Percentiles rank a stretch among this genome's conserved stretches.
phyloP scores from a whole-genome alignment of 1,139 yeast genomes.

The Magnusiomyces suaveolens region DNA sequence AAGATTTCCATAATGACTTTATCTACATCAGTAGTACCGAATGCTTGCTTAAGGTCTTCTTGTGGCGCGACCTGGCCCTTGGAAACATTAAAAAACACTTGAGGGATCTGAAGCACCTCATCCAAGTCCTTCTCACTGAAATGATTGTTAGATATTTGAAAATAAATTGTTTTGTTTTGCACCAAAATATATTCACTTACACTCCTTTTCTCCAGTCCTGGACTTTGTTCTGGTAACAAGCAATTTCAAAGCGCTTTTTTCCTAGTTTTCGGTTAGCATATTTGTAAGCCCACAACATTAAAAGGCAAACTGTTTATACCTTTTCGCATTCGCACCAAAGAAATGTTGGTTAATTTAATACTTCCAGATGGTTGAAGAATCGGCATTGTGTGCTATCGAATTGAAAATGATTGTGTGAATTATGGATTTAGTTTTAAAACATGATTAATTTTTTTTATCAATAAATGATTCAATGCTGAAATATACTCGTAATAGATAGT shows the following conservation, averaged over 20 bases:
- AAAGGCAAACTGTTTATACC: constrained; percentile 32
- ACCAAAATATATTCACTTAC: constrained; percentile 25
- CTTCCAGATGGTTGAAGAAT: constrained; percentile 85
- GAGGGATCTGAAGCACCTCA: constrained; percentile 94
- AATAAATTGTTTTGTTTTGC: not conserved
- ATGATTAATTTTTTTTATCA: not conserved
- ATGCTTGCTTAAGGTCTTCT: constrained; percentile 66
- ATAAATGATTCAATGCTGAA: not conserved
- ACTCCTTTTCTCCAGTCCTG: constrained; percentile 87
- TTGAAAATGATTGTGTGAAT: not conserved
- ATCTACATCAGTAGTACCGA: constrained; percentile 69
- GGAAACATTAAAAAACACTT: constrained; percentile 83
- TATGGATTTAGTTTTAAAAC: not conserved
- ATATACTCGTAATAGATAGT: no score
- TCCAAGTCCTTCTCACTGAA: constrained; percentile 75
- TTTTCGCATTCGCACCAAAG: constrained; percentile 81
- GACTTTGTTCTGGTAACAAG: constrained; percentile 93
- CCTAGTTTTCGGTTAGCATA: constrained; percentile 16
- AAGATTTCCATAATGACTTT: constrained; percentile 67
- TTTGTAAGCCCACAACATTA: not conserved
- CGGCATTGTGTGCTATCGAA: constrained; percentile 15
- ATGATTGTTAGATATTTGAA: not conserved
- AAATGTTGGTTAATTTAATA: constrained; percentile 85
- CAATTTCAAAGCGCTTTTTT: constrained; percentile 84
- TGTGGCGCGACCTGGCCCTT: constrained; percentile 90